Evolutionary conservation across 768 basidiomycete genomes (phyloP).

Genomic region (Clitopilus passeckerianus): DNA sequence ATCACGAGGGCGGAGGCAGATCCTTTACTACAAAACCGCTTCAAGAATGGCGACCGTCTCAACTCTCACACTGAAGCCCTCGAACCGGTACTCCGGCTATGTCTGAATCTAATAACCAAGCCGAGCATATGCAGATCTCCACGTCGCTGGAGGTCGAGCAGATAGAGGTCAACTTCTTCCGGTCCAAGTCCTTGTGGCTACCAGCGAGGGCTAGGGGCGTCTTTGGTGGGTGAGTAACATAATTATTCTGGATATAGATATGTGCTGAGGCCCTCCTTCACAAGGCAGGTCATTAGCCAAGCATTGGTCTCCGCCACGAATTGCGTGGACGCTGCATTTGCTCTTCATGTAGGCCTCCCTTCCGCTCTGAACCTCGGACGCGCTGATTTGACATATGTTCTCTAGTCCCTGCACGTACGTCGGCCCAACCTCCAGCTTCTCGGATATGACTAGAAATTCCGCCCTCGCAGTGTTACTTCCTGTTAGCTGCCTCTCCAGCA

Average conservation of each 20-base stretch:
- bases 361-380: background rate
- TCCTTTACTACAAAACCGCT: background rate
- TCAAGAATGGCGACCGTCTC: background rate
- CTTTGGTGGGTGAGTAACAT: conserved; percentile 63
- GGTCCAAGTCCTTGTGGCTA: conserved; percentile 69
- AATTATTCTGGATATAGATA: background rate
- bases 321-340: conserved; percentile 59
- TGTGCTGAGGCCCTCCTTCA: background rate
- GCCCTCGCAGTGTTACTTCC: conserved; percentile 67
- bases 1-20: background rate
- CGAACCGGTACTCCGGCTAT: conserved; percentile 9
- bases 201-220: conserved; percentile 65
- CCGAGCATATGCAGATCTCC: conserved; percentile 64
- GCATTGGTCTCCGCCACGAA: conserved; percentile 79
- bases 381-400: background rate
- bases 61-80: background rate
- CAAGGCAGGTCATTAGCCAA: conserved; percentile 81
- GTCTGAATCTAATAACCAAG: conserved; percentile 35
- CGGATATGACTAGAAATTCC: no score
- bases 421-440: background rate
- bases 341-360: conserved; percentile 53
- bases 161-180: conserved; percentile 72
- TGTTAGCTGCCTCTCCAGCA: conserved; percentile 67
- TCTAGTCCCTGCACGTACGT: conserved; percentile 68
- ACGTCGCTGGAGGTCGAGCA: conserved; percentile 75